Evolutionary conservation across 768 basidiomycete genomes (phyloP).

Genomic region (Rhizopogon vesiculosus): DNA sequence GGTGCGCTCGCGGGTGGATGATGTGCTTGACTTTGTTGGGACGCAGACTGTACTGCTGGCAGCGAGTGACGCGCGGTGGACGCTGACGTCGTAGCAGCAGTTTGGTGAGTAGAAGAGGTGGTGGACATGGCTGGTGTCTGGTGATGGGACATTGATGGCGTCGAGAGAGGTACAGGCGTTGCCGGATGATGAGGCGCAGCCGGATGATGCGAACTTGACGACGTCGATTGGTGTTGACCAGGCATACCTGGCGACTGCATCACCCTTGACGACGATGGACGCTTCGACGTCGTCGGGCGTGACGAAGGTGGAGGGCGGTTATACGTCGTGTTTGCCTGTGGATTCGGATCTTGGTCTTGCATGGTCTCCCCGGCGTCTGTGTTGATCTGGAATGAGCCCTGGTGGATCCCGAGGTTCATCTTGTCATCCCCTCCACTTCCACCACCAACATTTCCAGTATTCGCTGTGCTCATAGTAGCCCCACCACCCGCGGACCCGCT

Average conservation of each 20-base stretch:
- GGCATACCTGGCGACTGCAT: background rate
- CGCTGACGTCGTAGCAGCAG: background rate
- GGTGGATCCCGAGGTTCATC: constrained; percentile 36
- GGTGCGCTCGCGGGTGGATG: background rate
- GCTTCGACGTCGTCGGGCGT: background rate
- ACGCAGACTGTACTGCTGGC: background rate
- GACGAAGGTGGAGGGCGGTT: background rate
- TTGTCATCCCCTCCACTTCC: constrained; percentile 18
- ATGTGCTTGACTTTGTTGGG: background rate
- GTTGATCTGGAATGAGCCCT: constrained; percentile 55
- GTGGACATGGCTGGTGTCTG: background rate
- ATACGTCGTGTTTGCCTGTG: background rate
- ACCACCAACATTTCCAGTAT: background rate
- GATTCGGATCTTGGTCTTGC: background rate
- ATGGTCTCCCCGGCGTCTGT: background rate
- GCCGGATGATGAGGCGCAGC: background rate
- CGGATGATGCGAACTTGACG: background rate
- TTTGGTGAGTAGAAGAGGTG: background rate
- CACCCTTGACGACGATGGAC: background rate
- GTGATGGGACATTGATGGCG: background rate
- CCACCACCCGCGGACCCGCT: background rate
- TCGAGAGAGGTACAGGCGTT: background rate
- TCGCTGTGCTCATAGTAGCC: constrained; percentile 14
- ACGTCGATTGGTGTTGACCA: background rate
- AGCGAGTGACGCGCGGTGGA: background rate